phyloP scores from a whole-genome alignment of 768 basidiomycete species.

The Trametes gibbosa region DNA sequence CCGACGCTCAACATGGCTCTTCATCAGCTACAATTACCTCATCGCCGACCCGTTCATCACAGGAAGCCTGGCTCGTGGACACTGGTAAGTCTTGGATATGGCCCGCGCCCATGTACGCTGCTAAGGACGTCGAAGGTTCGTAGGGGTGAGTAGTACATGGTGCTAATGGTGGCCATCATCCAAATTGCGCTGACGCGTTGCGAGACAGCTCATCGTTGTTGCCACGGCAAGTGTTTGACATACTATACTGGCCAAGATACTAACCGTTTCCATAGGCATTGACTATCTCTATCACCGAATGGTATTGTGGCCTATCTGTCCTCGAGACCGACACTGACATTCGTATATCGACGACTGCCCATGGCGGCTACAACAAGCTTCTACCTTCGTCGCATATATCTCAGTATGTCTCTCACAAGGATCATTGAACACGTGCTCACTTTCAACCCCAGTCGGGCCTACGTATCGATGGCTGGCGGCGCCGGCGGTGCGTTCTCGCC shows the following conservation, averaged over 20 bases:
- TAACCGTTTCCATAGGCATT: too few relatives aligned
- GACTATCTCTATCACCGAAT: too few relatives aligned
- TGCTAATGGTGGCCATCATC: too few relatives aligned
- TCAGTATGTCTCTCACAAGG: not conserved
- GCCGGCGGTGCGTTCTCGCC: not conserved
- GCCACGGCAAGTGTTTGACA: too few relatives aligned
- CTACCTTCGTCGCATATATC: not conserved
- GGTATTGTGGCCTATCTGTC: not conserved
- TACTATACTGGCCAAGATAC: too few relatives aligned
- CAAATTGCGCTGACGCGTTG: too few relatives aligned
- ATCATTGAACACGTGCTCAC: not conserved
- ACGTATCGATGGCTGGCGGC: not conserved
- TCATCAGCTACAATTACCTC: not conserved
- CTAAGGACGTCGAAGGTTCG: not conserved
- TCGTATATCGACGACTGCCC: too few relatives aligned
- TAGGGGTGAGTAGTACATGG: not conserved
- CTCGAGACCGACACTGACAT: too few relatives aligned
- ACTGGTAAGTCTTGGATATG: not conserved
- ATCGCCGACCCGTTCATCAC: not conserved
- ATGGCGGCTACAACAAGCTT: not conserved
- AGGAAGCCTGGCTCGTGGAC: not conserved
- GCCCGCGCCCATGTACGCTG: not conserved
- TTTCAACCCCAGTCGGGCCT: not conserved
- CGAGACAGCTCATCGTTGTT: too few relatives aligned
- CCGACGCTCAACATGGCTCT: not conserved